Evolutionary conservation across 441 rosid genomes (phyloP).

Genomic region (Euphorbia neoarborescens): DNA sequence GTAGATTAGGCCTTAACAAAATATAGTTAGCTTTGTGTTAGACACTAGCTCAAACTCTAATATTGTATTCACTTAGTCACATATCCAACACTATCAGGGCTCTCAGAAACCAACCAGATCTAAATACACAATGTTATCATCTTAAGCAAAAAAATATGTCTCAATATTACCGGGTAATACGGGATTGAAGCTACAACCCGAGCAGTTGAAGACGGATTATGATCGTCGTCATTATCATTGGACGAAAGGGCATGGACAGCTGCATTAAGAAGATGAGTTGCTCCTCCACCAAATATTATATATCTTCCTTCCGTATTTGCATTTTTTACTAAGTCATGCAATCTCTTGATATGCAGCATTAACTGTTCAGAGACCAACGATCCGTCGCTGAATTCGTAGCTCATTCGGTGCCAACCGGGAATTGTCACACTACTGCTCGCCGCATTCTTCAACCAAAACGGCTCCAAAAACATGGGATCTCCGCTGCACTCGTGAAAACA

Average conservation of each 20-base stretch:
- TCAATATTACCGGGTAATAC: conserved; percentile 28
- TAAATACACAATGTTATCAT: too few relatives aligned
- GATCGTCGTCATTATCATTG: neutral
- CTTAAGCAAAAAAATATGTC: too few relatives aligned
- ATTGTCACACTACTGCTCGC: conserved; percentile 44
- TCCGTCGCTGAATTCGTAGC: conserved; percentile 31
- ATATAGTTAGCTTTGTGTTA: too few relatives aligned
- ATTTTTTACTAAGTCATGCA: conserved; percentile 52
- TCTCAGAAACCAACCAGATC: too few relatives aligned
- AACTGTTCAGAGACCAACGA: conserved; percentile 34
- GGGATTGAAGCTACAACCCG: conserved; percentile 36
- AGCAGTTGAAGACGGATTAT: conserved; percentile 31
- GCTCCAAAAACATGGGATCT: conserved; percentile 63
- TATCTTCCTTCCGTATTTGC: conserved; percentile 46
- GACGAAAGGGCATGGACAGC: conserved; percentile 44
- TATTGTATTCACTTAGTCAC: too few relatives aligned
- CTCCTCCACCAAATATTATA: conserved; percentile 49
- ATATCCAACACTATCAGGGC: too few relatives aligned
- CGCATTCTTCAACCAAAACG: conserved; percentile 51
- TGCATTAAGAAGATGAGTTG: conserved; percentile 56
- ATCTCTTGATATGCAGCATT: conserved; percentile 31
- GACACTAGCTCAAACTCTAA: too few relatives aligned
- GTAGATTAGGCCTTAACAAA: too few relatives aligned
- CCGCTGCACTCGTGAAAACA: conserved; percentile 32
- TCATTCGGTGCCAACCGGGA: conserved; percentile 66